phyloP scores from a whole-genome alignment of 192 early-diverging fungal species.

The Allomyces arbusculus region DNA sequence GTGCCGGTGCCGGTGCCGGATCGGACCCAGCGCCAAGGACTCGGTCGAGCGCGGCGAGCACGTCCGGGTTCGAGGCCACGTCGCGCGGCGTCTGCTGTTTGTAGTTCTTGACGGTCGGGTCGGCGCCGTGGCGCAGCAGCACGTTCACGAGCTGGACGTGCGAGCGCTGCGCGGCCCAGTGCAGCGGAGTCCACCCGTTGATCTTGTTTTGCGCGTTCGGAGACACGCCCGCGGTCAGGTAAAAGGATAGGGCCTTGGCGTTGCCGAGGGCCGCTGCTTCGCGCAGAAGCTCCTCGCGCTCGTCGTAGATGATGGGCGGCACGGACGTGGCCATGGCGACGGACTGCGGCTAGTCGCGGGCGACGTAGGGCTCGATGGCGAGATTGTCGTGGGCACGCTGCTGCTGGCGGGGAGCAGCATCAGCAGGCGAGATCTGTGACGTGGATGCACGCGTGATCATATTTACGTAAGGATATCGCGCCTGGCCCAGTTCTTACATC shows the following conservation, averaged over 20 bases:
- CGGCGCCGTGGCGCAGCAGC: conserved; percentile 46
- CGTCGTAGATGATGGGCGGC: not conserved
- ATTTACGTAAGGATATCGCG: no score
- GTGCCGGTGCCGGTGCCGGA: no score
- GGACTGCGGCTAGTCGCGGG: no score
- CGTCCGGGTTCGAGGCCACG: conserved; percentile 13
- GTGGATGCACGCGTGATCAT: no score
- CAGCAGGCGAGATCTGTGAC: no score
- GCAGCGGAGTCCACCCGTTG: conserved; percentile 50
- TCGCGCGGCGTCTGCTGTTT: conserved; percentile 42
- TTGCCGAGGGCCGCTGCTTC: conserved; percentile 50
- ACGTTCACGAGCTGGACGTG: conserved; percentile 31
- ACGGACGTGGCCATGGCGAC: no score
- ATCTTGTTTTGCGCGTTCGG: conserved; percentile 48
- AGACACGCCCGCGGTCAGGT: conserved; percentile 38
- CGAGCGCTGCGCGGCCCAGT: conserved; percentile 54
- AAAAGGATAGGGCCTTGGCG: conserved; percentile 38
- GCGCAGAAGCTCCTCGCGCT: conserved; percentile 3
- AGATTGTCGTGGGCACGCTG: no score
- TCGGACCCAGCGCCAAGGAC: no score
- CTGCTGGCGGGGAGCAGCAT: no score
- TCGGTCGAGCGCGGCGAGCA: not conserved
- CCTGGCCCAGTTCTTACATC: no score
- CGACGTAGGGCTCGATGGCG: no score
- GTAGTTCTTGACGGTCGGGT: conserved; percentile 23